Base-by-base conservation (phyloP, 768 basidiomycete species). In the Chalciporus sphaerocephalus region DNA sequence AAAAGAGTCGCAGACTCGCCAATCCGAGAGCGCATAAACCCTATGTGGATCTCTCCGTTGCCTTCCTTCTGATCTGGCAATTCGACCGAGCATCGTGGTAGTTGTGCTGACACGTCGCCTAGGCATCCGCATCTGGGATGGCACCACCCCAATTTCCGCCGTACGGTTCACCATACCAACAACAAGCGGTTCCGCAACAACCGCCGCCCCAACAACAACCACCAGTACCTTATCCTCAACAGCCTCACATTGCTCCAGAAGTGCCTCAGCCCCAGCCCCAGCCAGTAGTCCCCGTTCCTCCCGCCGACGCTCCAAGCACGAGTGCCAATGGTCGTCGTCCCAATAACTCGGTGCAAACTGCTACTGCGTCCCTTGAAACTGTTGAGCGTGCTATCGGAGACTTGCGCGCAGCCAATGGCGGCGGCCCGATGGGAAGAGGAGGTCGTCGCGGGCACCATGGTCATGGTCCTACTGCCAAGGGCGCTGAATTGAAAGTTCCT, bases 321-420 rank as follows among this genome's bases (percentile, higher is more conserved):
- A 60, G 51, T 23, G 46, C 52, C 48, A 58, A 61, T 36, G 54
- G 57, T 24, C 61, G 64, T 28, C 65, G 72, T 33, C 48, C 66
- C 45, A 60, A 52, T 44, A 80, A 78, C 56, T 70, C 82, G 16
- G 74, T 87, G n/a, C 79, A 79, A 55, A 83, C 79, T 4, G 86
- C 86, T 2, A 79, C 84, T 0, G 83, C 83, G 0, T 88, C 87
- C 3, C 69, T 88, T 33, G 83, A 88, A 66, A 85, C 78, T 32
- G 76, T 89, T 45, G 82, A 82, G 40, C 74, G 76, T 35, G 77
- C 77, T 6, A 58, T 79, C 5, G 74, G 72, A 18, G 78, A 79
- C 47, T 55, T 79, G 54, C 74, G 76, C 33, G 67, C 69, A 6
- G 57, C 67, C 9, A 62, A 63, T 10, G 61, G 61, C 11, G 46